Evolutionary conservation across 1,284 basidiomycete genomes (phyloP).

Genomic region (Rhodotorula sp.): DNA sequence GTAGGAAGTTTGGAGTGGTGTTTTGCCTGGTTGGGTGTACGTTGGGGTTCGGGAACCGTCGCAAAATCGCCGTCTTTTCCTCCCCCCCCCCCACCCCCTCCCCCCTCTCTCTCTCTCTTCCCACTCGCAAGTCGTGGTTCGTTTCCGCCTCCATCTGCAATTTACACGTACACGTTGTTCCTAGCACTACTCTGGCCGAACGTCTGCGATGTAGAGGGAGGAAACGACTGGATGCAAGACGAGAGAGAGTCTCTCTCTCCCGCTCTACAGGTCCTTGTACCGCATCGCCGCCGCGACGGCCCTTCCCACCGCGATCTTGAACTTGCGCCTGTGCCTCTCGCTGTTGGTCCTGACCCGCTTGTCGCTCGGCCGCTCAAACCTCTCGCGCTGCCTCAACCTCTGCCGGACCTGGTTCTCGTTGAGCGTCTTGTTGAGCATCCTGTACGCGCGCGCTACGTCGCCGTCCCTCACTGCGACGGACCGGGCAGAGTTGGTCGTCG

Average conservation of each 20-base stretch:
- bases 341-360: conserved; percentile 36
- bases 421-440: conserved; percentile 32
- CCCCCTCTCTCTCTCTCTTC: neutral
- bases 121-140: neutral
- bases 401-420: conserved; percentile 37
- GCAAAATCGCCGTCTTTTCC: too few species aligned
- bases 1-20: neutral
- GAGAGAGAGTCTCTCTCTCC: neutral
- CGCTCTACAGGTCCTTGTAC: conserved; percentile 29
- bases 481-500: conserved; percentile 30
- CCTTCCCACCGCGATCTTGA: conserved; percentile 41
- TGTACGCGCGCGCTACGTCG: conserved; percentile 34
- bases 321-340: conserved; percentile 40
- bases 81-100: too few species aligned
- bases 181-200: neutral
- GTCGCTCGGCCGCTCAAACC: conserved; percentile 39
- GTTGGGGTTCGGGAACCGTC: neutral
- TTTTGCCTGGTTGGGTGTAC: neutral
- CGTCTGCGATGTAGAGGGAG: too few species aligned
- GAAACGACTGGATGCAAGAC: neutral
- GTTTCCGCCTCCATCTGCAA: neutral
- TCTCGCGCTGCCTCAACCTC: conserved; percentile 32
- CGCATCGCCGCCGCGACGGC: conserved; percentile 35
- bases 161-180: neutral
- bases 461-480: conserved; percentile 29